Conservation (phyloP, 2,329 filamentous ascomycete genomes). For the Botryotinia convoluta region DNA sequence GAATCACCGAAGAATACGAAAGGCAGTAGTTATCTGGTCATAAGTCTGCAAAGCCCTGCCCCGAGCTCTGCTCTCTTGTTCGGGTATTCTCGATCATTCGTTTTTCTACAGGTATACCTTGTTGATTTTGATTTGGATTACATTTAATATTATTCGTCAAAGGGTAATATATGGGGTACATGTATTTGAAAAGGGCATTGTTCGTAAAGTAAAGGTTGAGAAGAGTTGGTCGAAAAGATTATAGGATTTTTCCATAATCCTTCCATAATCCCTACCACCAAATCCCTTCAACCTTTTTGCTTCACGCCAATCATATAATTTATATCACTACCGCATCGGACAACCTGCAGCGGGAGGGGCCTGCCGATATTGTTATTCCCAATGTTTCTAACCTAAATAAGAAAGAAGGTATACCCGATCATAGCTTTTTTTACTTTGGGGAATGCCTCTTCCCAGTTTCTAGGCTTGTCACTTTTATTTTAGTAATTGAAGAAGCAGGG, state of each 20-base stretch:
- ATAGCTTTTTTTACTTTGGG: not conserved
- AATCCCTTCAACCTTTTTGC: not conserved
- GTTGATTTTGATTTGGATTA: not conserved
- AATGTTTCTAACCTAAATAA: not conserved
- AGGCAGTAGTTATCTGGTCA: not conserved
- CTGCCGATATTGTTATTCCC: not conserved
- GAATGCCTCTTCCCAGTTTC: not conserved
- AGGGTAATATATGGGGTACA: not conserved
- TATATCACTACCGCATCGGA: not conserved
- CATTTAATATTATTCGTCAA: not conserved
- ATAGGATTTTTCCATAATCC: not conserved
- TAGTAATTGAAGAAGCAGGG: not conserved
- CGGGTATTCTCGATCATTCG: not conserved
- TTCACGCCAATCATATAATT: slow-evolving; percentile 8
- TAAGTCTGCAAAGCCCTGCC: not conserved
- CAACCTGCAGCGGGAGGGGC: slow-evolving; percentile 16
- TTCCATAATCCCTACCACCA: slow-evolving; percentile 9
- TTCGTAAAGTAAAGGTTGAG: not conserved
- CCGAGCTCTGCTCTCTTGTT: not conserved
- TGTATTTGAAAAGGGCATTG: not conserved
- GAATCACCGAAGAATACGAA: not conserved
- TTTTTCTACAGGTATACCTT: not conserved
- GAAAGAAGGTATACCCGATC: not conserved
- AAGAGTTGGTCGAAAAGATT: slow-evolving; percentile 4
- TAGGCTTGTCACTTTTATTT: not conserved